phyloP scores from a whole-genome alignment of 441 rosid species.

The Adansonia grandidieri region DNA sequence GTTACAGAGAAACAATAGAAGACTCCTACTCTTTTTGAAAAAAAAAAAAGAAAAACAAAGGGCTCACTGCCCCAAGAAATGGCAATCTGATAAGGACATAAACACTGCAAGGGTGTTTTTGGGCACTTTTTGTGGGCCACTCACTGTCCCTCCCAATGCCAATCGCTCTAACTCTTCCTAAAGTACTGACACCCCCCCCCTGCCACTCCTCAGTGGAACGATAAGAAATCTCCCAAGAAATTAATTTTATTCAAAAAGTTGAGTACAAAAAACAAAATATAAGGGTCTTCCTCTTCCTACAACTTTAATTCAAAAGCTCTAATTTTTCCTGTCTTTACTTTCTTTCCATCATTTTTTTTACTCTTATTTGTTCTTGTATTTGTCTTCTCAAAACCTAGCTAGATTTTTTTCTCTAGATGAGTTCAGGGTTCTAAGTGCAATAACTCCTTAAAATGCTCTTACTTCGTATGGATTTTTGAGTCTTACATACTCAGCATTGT shows the following conservation, averaged over 20 bases:
- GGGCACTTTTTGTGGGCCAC: too few relatives aligned
- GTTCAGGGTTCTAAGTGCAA: conserved; percentile 20
- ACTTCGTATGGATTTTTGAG: too few relatives aligned
- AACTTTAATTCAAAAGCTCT: not conserved
- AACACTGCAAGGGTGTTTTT: conserved; percentile 13
- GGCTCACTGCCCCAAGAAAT: conserved; percentile 32
- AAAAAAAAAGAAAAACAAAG: not conserved
- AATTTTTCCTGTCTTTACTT: conserved; percentile 38
- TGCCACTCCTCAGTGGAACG: too few relatives aligned
- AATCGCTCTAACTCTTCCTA: too few relatives aligned
- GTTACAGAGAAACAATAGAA: not conserved
- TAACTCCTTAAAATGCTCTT: not conserved
- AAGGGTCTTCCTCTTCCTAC: too few relatives aligned
- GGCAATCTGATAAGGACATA: conserved; percentile 25
- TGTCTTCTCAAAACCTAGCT: conserved; percentile 61
- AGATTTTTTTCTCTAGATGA: conserved; percentile 38
- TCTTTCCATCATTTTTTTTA: not conserved
- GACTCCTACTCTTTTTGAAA: too few relatives aligned
- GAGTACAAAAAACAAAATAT: too few relatives aligned
- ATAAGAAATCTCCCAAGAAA: too few relatives aligned
- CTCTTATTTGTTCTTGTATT: conserved; percentile 44
- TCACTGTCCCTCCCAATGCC: too few relatives aligned
- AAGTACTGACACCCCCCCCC: not conserved
- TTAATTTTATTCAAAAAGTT: too few relatives aligned
- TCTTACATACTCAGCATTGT: too few relatives aligned